These are phyloP conservation scores for Cardamine chenopodiifolia DNA, from an alignment of 345 rosid species.

Conservation along the genomic window DNA sequence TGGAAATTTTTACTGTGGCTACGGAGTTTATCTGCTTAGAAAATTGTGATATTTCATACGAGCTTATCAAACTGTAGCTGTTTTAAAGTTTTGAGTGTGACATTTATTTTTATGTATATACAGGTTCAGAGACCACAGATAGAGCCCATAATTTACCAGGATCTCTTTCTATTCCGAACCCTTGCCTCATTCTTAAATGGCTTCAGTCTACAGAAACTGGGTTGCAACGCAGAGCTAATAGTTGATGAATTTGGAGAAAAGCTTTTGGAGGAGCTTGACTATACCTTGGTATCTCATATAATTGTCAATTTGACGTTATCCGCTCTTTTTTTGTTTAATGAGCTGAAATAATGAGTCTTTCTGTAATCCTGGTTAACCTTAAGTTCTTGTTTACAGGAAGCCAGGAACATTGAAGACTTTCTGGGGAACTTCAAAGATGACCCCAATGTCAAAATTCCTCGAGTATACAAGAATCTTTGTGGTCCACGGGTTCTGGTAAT, in stretches of 20 bases:
- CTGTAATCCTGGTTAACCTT: constrained; percentile 18
- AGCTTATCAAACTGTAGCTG: neutral
- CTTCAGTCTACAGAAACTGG: constrained; percentile 83
- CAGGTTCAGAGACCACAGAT: constrained; percentile 93
- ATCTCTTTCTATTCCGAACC: constrained; percentile 93
- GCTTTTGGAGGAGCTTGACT: constrained; percentile 98
- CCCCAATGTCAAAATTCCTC: constrained; percentile 94
- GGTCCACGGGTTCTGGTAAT: constrained; percentile 94
- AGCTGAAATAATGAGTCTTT: constrained; percentile 13
- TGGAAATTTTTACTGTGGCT: neutral
- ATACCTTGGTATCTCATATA: constrained; percentile 71
- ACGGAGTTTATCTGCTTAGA: constrained; percentile 10
- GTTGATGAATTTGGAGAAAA: constrained; percentile 99
- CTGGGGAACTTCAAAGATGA: constrained; percentile 90
- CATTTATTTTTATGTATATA: constrained; percentile 27
- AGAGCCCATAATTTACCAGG: constrained; percentile 92
- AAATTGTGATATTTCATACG: constrained; percentile 10
- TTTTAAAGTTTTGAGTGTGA: neutral
- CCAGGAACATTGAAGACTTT: constrained; percentile 92
- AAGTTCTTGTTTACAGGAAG: constrained; percentile 62
- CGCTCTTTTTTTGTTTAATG: constrained; percentile 2
- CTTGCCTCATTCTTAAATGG: constrained; percentile 94
- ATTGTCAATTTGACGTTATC: constrained; percentile 22
- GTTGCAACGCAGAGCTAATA: constrained; percentile 94
- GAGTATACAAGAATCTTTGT: constrained; percentile 77